Evolutionary conservation across 495 filamentous ascomycete genomes (phyloP), one percentile per base, ranked within the genome.

Genomic region (Talaromyces nanjingensis): DNA sequence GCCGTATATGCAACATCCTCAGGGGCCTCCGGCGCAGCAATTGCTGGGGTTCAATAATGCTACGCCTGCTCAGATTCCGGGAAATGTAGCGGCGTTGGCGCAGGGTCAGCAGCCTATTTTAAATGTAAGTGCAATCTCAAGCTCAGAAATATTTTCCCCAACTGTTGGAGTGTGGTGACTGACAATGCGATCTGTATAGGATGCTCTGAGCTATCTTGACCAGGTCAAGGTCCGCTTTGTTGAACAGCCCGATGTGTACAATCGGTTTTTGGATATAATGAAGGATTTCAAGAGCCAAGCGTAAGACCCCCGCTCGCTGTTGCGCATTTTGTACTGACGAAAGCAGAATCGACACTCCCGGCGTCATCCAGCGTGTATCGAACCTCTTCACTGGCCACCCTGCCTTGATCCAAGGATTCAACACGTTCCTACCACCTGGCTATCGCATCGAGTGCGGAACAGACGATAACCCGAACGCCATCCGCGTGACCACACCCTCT

Each of bases 211-310:
- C 73, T 99, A 99, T 73, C 83, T 99, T 39, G 94, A 99, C 73
- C 96, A 98, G 72, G 94, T 99, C 64, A 99, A 99, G 76, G 93
- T 97, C 55, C 92, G 96, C 67, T 99, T 99, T 69, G 88, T 91
- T 60, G 92, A 97, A 62, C 91, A 96, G 67, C 93, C 94, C 8
- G 96, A 99, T 73, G 94, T 99, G 2, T 99, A 99, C 70, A 99
- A 99, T 72, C 85, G 89, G 22, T 99, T 99, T 69, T 77, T 99
- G 60, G 94, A 99, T 67, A 99, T 99, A 59, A 99, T 99, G 96
- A 99, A 99, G 74, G 96, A 99, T 66, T 99, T 99, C 78, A 99
- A 99, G 78, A 96, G 92, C 69, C 93, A 96, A 77, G 91, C 92
- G 87, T 94, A 77, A 79, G 90, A 62, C 65, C 39, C 18, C n/a